A percentile compares a stretch with the other conserved stretches of the same genome.
phyloP scores from a whole-genome alignment of 176 grass and related monocot genomes.

The bread wheat (Triticum aestivum) region IWGSC_CS_RefSeq_v2.1 NC_057811.1:376778519-376779018 shows the following conservation, averaged over 20 bases:
- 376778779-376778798: not conserved
- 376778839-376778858: slow-evolving; percentile 19
- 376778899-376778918: slow-evolving; percentile 21
- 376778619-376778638: slow-evolving; percentile 22
- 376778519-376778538: not conserved
- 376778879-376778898: slow-evolving; percentile 18
- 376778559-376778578: not conserved
- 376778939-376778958: not conserved
- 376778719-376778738: not conserved
- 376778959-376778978: not conserved
- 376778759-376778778: not conserved
- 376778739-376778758: slow-evolving; percentile 6
- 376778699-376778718: not conserved
- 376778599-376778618: not conserved
- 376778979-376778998: not conserved
- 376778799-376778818: not conserved
- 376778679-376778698: not conserved
- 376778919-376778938: not conserved
- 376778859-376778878: slow-evolving; percentile 27
- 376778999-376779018: not conserved
- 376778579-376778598: not conserved
- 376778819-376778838: slow-evolving; percentile 1
- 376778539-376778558: not conserved
- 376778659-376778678: not conserved
- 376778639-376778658: slow-evolving; percentile 35